phyloP scores from a whole-genome alignment of 768 basidiomycete species.

The Agaricus blazei region DNA sequence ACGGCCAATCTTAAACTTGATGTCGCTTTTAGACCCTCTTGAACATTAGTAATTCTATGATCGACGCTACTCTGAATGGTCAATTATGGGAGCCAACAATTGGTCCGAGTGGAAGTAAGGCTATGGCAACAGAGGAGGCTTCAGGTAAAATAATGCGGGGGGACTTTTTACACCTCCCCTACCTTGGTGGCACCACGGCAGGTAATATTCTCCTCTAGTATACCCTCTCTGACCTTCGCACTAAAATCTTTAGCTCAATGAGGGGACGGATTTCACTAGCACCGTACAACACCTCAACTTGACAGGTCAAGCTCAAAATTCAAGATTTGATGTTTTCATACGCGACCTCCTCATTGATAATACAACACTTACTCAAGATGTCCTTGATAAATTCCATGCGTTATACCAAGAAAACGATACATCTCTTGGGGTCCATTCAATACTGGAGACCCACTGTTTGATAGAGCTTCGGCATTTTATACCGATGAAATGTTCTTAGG shows the following conservation, averaged over 20 bases:
- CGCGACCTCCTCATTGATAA: slow-evolving; percentile 46
- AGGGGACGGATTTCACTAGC: slow-evolving; percentile 42
- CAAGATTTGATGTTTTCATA: slow-evolving; percentile 44
- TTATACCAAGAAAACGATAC: slow-evolving; percentile 47
- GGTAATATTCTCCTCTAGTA: slow-evolving; percentile 8
- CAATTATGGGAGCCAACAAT: slow-evolving; percentile 58
- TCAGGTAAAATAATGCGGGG: slow-evolving; percentile 40
- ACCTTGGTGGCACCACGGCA: slow-evolving; percentile 52
- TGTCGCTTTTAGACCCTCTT: slow-evolving; percentile 34
- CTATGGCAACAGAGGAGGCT: slow-evolving; percentile 31
- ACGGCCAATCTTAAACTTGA: background rate
- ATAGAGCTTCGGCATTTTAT: slow-evolving; percentile 53
- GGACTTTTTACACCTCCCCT: slow-evolving; percentile 49
- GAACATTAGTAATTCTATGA: slow-evolving; percentile 43
- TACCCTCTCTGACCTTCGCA: background rate
- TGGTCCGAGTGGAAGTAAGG: slow-evolving; percentile 45
- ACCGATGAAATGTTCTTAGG: slow-evolving; percentile 53
- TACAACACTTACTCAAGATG: slow-evolving; percentile 36
- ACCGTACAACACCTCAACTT: slow-evolving; percentile 33
- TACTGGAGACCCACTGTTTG: slow-evolving; percentile 56
- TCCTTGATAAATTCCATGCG: slow-evolving; percentile 30
- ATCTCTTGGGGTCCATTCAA: slow-evolving; percentile 46
- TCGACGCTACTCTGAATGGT: slow-evolving; percentile 36
- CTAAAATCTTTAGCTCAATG: slow-evolving; percentile 36
- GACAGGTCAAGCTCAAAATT: slow-evolving; percentile 32